These are phyloP conservation scores for Phytophthora sansomeana DNA, from an alignment of 352 stramenopile genomes.

Conservation along the genomic window DNA sequence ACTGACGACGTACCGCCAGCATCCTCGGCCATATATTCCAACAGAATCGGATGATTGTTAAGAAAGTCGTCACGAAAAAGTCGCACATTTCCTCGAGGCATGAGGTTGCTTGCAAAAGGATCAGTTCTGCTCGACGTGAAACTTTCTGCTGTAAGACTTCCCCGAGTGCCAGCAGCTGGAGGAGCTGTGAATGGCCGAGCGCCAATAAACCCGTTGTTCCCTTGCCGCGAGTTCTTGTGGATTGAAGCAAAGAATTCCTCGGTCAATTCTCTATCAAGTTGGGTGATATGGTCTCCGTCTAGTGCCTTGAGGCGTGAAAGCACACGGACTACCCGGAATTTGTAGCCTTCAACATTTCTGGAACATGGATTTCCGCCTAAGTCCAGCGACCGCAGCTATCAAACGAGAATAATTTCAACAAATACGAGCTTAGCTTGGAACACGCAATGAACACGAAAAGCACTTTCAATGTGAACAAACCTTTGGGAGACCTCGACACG, in stretches of 20 bases:
- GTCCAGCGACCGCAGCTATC: conserved; percentile 73
- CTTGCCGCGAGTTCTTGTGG: conserved; percentile 8
- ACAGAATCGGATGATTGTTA: conserved; percentile 84
- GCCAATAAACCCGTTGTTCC: conserved; percentile 29
- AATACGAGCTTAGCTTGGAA: not conserved
- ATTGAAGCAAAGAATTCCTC: conserved; percentile 59
- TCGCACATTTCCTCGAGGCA: conserved; percentile 79
- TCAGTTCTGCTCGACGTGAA: conserved; percentile 38
- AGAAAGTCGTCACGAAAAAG: conserved; percentile 88
- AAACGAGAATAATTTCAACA: not conserved
- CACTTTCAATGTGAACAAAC: conserved; percentile 33
- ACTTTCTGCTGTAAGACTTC: conserved; percentile 3
- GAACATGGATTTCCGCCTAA: conserved; percentile 82
- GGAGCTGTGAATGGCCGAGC: conserved; percentile 52
- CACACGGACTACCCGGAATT: conserved; percentile 70
- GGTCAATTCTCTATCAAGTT: conserved; percentile 76
- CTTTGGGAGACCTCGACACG: conserved; percentile 60
- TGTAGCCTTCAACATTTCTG: conserved; percentile 67
- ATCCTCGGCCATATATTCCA: conserved; percentile 80
- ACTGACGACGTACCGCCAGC: conserved; percentile 23
- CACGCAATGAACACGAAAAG: not conserved
- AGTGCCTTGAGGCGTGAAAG: conserved; percentile 72
- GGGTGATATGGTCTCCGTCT: conserved; percentile 78
- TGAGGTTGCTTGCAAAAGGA: conserved; percentile 63
- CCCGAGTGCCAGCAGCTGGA: conserved; percentile 15